A percentile compares a stretch with the other conserved stretches of the same genome.
phyloP scores from a whole-genome alignment of 2,329 filamentous ascomycete genomes.

The Xylariaceae sp. region DNA sequence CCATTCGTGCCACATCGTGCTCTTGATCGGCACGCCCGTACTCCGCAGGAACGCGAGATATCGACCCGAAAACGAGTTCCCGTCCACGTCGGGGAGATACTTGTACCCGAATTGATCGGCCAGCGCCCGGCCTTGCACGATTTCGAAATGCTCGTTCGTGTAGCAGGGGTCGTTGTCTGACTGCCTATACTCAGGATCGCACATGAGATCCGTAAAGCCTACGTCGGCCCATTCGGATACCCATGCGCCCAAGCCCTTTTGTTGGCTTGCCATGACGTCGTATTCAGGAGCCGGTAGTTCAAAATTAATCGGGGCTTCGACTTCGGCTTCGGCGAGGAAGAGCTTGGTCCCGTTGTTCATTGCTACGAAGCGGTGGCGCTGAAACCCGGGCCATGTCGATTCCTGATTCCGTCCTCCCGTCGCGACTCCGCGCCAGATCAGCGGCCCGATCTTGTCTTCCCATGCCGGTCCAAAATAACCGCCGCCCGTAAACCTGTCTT shows the following conservation, averaged over 20 bases:
- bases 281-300: conserved; percentile 46
- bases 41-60: conserved; percentile 65
- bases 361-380: conserved; percentile 68
- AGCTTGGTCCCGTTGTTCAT: conserved; percentile 66
- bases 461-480: conserved; percentile 50
- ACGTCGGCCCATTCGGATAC: conserved; percentile 45
- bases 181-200: conserved; percentile 33
- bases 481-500: conserved; percentile 56
- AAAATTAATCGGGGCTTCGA: conserved; percentile 47
- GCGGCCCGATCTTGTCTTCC: conserved; percentile 48
- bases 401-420: conserved; percentile 56
- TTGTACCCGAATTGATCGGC: conserved; percentile 57
- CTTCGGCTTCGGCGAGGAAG: conserved; percentile 40
- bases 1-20: conserved; percentile 75
- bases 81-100: conserved; percentile 72
- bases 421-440: conserved; percentile 63
- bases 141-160: conserved; percentile 42
- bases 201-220: conserved; percentile 52
- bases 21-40: conserved; percentile 68
- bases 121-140: conserved; percentile 39
- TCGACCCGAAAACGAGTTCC: conserved; percentile 64
- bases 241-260: conserved; percentile 46
- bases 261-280: conserved; percentile 41
- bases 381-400: conserved; percentile 65
- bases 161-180: conserved; percentile 42